Conservation (phyloP, 139 green algal genomes). For the Zygnema cylindricum region DNA sequence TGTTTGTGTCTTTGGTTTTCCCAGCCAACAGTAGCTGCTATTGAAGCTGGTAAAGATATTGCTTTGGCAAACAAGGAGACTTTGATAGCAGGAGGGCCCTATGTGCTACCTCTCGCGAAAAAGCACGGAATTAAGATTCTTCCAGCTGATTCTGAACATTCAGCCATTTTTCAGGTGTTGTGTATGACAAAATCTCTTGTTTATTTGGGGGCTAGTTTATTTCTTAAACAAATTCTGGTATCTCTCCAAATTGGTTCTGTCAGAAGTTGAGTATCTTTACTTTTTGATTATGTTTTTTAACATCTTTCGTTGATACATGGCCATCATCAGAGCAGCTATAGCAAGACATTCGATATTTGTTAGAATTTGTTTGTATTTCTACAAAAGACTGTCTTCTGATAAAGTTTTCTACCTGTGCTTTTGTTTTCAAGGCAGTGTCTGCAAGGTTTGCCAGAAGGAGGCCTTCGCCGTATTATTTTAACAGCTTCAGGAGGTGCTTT, state of each 20-base stretch:
- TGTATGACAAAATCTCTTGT: too few relatives aligned
- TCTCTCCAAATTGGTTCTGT: too few relatives aligned
- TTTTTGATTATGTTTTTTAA: too few relatives aligned
- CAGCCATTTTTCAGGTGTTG: slow-evolving; percentile 92
- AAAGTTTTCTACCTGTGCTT: neutral
- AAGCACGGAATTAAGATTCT: slow-evolving; percentile 94
- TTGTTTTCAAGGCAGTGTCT: slow-evolving; percentile 53
- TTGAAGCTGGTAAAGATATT: slow-evolving; percentile 97
- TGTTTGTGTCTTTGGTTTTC: neutral
- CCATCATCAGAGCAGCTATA: too few relatives aligned
- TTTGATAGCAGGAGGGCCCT: slow-evolving; percentile 90
- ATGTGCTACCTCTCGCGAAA: slow-evolving; percentile 90
- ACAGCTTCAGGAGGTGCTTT: slow-evolving; percentile 97
- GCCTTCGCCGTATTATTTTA: slow-evolving; percentile 95
- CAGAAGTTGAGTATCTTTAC: too few relatives aligned
- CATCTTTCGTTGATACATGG: too few relatives aligned
- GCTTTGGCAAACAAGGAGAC: slow-evolving; percentile 99
- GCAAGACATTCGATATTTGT: too few relatives aligned
- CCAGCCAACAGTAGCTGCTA: slow-evolving; percentile 93
- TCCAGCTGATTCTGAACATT: slow-evolving; percentile 97
- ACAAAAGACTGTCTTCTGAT: too few relatives aligned
- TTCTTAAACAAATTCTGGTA: too few relatives aligned
- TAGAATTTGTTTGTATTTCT: too few relatives aligned
- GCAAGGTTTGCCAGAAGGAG: slow-evolving; percentile 90
- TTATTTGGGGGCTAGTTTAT: too few relatives aligned